These are phyloP conservation scores for Tolypocladium paradoxum DNA, from an alignment of 2,329 filamentous ascomycete species.

Conservation along the genomic window DNA sequence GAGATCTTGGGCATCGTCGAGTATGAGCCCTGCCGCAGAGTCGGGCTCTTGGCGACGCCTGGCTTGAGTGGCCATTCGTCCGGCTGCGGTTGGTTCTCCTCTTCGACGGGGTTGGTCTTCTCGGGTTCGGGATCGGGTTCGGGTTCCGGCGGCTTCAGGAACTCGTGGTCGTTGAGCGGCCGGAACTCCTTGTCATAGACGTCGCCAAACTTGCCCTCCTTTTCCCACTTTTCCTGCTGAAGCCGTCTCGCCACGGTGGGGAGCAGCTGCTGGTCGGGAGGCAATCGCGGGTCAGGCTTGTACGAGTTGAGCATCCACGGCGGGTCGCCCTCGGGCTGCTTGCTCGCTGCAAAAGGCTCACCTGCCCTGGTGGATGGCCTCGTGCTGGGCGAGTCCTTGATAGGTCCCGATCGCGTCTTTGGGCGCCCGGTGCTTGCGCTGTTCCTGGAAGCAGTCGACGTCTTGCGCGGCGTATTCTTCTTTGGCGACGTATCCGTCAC, in stretches of 20 bases:
- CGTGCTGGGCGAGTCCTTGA: constrained; percentile 35
- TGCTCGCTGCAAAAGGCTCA: constrained; percentile 36
- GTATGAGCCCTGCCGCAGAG: constrained; percentile 36
- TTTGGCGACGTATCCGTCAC: constrained; percentile 43
- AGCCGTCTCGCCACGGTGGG: constrained; percentile 86
- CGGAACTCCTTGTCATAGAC: constrained; percentile 83
- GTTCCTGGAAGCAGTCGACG: constrained; percentile 30
- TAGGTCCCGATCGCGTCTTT: constrained; percentile 50
- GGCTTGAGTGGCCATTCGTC: constrained; percentile 51
- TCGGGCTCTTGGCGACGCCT: constrained; percentile 35
- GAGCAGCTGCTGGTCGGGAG: constrained; percentile 89
- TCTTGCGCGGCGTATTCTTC: constrained; percentile 37
- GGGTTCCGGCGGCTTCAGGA: constrained; percentile 32
- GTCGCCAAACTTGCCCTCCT: constrained; percentile 75
- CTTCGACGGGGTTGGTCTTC: constrained; percentile 12
- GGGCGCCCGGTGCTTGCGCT: constrained; percentile 38
- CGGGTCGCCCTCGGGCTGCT: constrained; percentile 83
- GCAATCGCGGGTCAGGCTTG: constrained; percentile 86
- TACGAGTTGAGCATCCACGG: constrained; percentile 94
- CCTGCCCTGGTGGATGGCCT: constrained; percentile 55
- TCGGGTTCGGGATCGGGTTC: constrained; percentile 13
- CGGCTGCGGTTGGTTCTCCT: constrained; percentile 18
- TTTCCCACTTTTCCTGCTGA: constrained; percentile 92
- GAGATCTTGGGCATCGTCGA: constrained; percentile 53
- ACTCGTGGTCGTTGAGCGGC: constrained; percentile 60